Conservation (phyloP, 768 basidiomycete species). For the Calocybe gangraenosa region DNA sequence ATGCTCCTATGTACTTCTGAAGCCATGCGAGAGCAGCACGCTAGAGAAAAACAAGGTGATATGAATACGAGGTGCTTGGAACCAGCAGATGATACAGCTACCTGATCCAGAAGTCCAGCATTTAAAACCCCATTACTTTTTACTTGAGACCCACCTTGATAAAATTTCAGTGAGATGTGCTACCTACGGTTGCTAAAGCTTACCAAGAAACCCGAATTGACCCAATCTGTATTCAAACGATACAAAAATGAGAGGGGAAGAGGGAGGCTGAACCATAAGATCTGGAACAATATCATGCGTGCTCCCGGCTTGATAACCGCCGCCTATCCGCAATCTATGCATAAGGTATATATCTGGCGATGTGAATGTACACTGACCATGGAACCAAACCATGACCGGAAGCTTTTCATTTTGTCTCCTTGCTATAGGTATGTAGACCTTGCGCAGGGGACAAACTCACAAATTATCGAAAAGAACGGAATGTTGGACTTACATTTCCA, state of each 20-base stretch:
- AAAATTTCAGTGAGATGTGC: background rate
- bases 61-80: background rate
- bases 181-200: background rate
- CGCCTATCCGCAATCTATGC: constrained; percentile 23
- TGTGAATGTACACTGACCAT: constrained; percentile 23
- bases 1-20: constrained; percentile 30
- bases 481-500: constrained; percentile 28
- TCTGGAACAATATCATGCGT: constrained; percentile 29
- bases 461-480: background rate
- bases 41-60: constrained; percentile 12
- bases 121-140: constrained; percentile 29
- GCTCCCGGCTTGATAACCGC: constrained; percentile 36
- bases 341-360: background rate
- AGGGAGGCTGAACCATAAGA: constrained; percentile 25
- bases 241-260: constrained; percentile 33
- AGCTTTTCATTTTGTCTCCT: constrained; percentile 20
- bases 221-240: constrained; percentile 40
- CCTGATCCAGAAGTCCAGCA: constrained; percentile 38
- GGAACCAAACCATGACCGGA: constrained; percentile 39
- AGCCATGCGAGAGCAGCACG: constrained; percentile 34
- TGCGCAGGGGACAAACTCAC: background rate
- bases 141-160: constrained; percentile 29
- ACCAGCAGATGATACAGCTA: constrained; percentile 5
- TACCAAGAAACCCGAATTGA: constrained; percentile 38
- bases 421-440: constrained; percentile 32